Base-by-base conservation (phyloP, 768 basidiomycete genomes). In the Mycena pura region DNA sequence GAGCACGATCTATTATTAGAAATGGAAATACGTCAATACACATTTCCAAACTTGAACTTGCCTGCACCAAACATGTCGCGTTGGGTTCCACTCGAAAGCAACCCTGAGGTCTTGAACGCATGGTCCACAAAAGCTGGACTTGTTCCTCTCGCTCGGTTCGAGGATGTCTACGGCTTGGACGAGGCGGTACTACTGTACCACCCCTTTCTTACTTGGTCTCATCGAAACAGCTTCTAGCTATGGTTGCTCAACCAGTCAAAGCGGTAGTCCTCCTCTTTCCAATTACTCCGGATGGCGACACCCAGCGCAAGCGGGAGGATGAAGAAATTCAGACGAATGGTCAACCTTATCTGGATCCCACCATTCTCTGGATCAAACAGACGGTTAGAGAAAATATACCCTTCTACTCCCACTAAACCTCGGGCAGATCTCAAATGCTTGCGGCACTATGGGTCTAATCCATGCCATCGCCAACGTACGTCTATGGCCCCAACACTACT, bases 231-330 rank as follows among this genome's bases (percentile, higher is more conserved):
- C 82, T 95, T 31, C 84, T 96, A 2, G 75, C 58, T 0, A 80
- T 92, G 70, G 88, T 96, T 0, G 80, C 90, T 0, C 72, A 81
- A 63, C 94, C 91, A 0, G 90, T 90, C 29, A 90, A 90, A 69
- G 96, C 96, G 0, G 84, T 97, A 9, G 77, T 96, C 7, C 78
- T 99, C 6, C 82, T 97, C 22, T 99, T 96, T 75, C 96, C 96
- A 5, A 81, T 86, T 53, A 73, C 82, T 0, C 83, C 84, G 1
- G 73, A 73, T 17, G 73, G 86, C 11, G 83, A 85, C n/a, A 60
- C 72, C 21, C 82, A 78, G 40, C 78, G 87, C 40, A 78, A 78
- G 39, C 76, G 78, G 43, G 91, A 94, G 62, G 93, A 95, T 64
- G 75, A 74, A 40, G 71, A 73, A 65, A 82, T 91, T 46, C 73